Evolutionary conservation across 2,329 filamentous ascomycete species (phyloP).

Genomic region (Tolypocladium album): DNA sequence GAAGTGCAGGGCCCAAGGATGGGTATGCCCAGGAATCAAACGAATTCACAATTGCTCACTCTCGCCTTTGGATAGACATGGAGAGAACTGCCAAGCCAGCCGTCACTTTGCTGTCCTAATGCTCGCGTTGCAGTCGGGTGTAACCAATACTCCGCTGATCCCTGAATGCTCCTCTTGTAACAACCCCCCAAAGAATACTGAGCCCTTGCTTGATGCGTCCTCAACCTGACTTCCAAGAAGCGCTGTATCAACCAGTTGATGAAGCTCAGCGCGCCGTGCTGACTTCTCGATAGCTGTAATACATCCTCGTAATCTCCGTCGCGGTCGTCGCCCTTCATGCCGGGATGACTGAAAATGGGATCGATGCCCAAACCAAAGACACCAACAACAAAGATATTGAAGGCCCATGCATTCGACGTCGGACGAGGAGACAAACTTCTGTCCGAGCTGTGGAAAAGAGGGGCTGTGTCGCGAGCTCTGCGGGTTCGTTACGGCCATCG

Average conservation of each 20-base stretch:
- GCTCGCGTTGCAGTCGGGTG: background rate
- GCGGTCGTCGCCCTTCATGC: background rate
- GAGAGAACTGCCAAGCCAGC: background rate
- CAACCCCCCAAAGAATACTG: no score
- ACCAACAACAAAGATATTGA: background rate
- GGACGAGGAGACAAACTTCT: background rate
- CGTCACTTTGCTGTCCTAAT: background rate
- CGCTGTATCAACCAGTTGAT: background rate
- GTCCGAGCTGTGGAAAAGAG: background rate
- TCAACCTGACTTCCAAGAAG: background rate
- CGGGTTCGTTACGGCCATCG: background rate
- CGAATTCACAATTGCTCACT: background rate
- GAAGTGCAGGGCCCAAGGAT: background rate
- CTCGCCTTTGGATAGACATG: background rate
- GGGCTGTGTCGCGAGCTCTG: background rate
- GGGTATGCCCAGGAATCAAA: background rate
- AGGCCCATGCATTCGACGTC: background rate
- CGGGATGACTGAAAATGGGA: background rate
- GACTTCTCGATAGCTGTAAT: background rate
- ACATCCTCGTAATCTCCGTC: background rate
- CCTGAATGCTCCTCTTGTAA: background rate
- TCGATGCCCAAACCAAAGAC: background rate
- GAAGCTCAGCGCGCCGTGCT: background rate
- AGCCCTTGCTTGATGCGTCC: background rate
- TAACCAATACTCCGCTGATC: background rate